Evolutionary conservation across 495 filamentous ascomycete genomes (phyloP).

Genomic region (Geoglossum glabrum): DNA sequence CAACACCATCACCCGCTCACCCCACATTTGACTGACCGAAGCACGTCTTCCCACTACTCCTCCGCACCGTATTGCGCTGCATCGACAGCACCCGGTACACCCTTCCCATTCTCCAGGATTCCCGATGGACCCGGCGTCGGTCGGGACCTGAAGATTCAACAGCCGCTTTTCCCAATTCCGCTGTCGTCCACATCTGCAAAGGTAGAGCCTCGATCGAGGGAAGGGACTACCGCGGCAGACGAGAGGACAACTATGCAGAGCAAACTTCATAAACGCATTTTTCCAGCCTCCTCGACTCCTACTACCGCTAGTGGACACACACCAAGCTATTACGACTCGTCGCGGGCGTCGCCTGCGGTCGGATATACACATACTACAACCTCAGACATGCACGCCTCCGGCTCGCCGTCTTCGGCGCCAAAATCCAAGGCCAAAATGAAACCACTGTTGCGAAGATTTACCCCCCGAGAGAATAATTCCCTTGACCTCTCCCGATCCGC

Average conservation of each 20-base stretch:
- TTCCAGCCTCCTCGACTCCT: background rate
- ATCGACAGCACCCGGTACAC: background rate
- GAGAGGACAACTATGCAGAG: background rate
- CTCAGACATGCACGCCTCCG: background rate
- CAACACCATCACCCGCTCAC: background rate
- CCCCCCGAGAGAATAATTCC: slow-evolving; percentile 26
- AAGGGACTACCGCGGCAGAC: background rate
- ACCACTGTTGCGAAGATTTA: slow-evolving; percentile 34
- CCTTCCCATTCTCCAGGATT: background rate
- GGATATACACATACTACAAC: background rate
- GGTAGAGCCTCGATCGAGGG: background rate
- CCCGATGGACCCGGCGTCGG: background rate
- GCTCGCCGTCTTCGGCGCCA: slow-evolving; percentile 1
- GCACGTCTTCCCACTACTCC: background rate
- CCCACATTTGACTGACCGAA: background rate
- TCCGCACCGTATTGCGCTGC: background rate
- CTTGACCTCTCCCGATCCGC: slow-evolving; percentile 35
- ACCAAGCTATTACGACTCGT: background rate
- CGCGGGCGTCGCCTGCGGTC: background rate
- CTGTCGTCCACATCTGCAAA: background rate
- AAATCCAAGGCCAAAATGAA: slow-evolving; percentile 29
- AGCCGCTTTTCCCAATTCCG: background rate
- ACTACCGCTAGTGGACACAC: background rate
- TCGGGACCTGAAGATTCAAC: background rate
- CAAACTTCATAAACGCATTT: background rate